Percentiles rank a stretch among this genome's conserved stretches.
Evolutionary conservation across 2,329 filamentous ascomycete genomes (phyloP).

Genomic region (Aspergillus vadensis): DNA sequence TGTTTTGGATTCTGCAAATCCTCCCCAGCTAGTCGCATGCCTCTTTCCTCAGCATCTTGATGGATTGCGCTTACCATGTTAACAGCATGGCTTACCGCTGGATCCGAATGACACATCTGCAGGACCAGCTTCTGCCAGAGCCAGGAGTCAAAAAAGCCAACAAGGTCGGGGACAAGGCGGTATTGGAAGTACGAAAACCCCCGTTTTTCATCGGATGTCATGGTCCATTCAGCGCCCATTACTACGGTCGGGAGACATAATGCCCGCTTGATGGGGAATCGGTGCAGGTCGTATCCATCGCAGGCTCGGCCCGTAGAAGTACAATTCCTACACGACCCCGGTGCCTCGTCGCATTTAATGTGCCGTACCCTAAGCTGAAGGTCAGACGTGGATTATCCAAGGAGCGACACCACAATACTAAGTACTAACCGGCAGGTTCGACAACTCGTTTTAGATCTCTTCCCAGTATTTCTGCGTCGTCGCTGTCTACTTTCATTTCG

Average conservation of each 20-base stretch:
- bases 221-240: not conserved
- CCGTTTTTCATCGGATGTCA: constrained; percentile 5
- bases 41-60: constrained; percentile 7
- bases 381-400: not conserved
- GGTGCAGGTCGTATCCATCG: constrained; percentile 6
- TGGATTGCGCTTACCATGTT: constrained; percentile 18
- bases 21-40: not conserved
- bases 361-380: not conserved
- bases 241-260: not conserved
- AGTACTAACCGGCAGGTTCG: constrained; percentile 13
- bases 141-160: constrained; percentile 2
- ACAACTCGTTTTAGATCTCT: constrained; percentile 8
- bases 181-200: constrained; percentile 6
- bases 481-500: not conserved
- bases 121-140: constrained; percentile 17
- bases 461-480: not conserved
- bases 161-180: not conserved
- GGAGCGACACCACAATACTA: not conserved
- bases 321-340: constrained; percentile 1
- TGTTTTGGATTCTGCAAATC: not conserved
- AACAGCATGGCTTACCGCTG: constrained; percentile 22
- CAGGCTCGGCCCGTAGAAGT: constrained; percentile 4
- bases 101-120: constrained; percentile 16
- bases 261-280: not conserved
- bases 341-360: constrained; percentile 10